Percentiles rank a stretch among this genome's conserved stretches.
These are phyloP conservation scores for Scleroderma citrinum DNA, from an alignment of 768 basidiomycete species.

Conservation along the genomic window DNA sequence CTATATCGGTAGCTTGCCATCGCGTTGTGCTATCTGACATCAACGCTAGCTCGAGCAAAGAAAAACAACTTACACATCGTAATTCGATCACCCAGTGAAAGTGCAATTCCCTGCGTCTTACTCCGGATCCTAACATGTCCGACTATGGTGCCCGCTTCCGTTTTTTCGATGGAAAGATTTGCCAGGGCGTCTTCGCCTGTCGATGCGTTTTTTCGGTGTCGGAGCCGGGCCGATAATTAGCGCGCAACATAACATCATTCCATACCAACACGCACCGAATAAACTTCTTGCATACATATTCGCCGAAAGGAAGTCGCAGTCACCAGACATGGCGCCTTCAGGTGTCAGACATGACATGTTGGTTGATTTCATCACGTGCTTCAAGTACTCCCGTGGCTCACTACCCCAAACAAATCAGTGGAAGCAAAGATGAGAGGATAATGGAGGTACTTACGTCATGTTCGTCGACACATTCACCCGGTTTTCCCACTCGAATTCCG, in stretches of 20 bases:
- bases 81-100: slow-evolving; percentile 89
- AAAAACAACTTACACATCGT: slow-evolving; percentile 43
- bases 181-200: slow-evolving; percentile 93
- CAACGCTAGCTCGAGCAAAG: slow-evolving; percentile 2
- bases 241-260: too few relatives aligned
- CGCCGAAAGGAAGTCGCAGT: slow-evolving; percentile 94
- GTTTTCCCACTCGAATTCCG: slow-evolving; percentile 99
- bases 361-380: slow-evolving; percentile 93
- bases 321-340: slow-evolving; percentile 79
- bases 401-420: slow-evolving; percentile 31
- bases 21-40: slow-evolving; percentile 34
- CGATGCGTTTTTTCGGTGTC: too few relatives aligned
- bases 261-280: slow-evolving; percentile 78
- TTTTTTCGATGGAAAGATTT: slow-evolving; percentile 88
- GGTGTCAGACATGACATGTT: slow-evolving; percentile 98
- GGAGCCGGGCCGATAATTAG: too few relatives aligned
- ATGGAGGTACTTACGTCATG: slow-evolving; percentile 57
- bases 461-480: slow-evolving; percentile 87
- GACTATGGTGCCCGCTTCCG: slow-evolving; percentile 72
- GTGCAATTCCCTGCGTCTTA: slow-evolving; percentile 96
- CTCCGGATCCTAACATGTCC: slow-evolving; percentile 95
- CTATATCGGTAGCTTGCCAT: slow-evolving; percentile 31
- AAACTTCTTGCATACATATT: slow-evolving; percentile 94
- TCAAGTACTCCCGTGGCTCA: slow-evolving; percentile 83
- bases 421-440: slow-evolving; percentile 1